Evolutionary conservation across 768 basidiomycete genomes (phyloP), one percentile per base, ranked within the genome.

Genomic region (Austroboletus festivus): DNA sequence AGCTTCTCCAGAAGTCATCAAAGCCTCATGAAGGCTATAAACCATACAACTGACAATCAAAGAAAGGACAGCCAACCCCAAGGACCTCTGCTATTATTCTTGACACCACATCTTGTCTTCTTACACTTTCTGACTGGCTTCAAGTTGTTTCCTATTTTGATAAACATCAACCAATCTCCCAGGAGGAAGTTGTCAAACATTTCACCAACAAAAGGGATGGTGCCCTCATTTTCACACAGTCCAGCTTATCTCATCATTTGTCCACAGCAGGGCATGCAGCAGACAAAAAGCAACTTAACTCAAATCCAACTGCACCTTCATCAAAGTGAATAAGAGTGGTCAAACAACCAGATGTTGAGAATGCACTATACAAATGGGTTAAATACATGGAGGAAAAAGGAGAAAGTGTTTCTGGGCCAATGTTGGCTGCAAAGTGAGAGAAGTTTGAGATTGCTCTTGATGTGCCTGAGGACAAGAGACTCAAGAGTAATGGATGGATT

Each of bases 271-370:
- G 44, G 9, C 16, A 10, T 22, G 12, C n/a, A 2, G 44, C n/a
- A 13, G 33, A 46, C 16, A 22, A 60, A 35, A 48, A 13, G 1
- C 42, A 46, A n/a, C 50, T 53, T 11, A 22, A 43, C 9, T 40
- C 33, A 8, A 47, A 61, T 39, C 62, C 63, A 37, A 65, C 52
- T 46, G 63, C 61, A 16, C 47, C 68, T 23, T 69, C 63, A 8
- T 44, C 52, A 24, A 71, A 71, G 47, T 46, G 57, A 1, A 49
- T 54, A 20, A 57, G 54, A 18, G 48, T 69, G 44, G 68, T 71
- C 4, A 68, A 63, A 10, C 20, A 55, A 13, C 71, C 67, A 5
- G 70, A 71, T 48, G 64, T 71, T 16, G 70, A 71, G 40, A 28
- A 39, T 16, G 67, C 64, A 0, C 55, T 73, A 8, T 38, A 50